Percentiles rank a stretch among this genome's conserved stretches.
Evolutionary conservation across 768 basidiomycete genomes (phyloP).

Genomic region (Russula emetica): DNA sequence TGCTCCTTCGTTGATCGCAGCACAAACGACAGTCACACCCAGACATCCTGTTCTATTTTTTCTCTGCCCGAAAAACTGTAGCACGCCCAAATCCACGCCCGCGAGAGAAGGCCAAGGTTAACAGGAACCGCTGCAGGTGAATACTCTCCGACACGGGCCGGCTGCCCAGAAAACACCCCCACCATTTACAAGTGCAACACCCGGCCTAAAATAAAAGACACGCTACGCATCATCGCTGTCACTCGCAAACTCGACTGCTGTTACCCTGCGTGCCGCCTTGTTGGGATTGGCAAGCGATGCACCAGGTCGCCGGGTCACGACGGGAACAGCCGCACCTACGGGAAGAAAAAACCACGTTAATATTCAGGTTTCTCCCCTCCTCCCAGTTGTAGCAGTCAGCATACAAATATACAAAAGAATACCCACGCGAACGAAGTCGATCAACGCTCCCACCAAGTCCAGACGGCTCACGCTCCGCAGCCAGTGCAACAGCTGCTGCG

Average conservation of each 20-base stretch:
- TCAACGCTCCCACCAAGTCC: slow-evolving; percentile 16
- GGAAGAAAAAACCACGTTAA: neutral
- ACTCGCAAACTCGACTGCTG: slow-evolving; percentile 20
- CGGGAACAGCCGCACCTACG: slow-evolving; percentile 9
- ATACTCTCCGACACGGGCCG: too few relatives aligned
- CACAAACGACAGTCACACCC: too few relatives aligned
- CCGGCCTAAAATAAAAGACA: neutral
- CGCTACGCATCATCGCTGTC: slow-evolving; percentile 15
- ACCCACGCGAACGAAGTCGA: slow-evolving; percentile 17
- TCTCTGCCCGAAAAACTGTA: too few relatives aligned
- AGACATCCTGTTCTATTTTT: too few relatives aligned
- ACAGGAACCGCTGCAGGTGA: too few relatives aligned
- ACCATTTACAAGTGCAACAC: too few relatives aligned
- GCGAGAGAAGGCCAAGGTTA: too few relatives aligned
- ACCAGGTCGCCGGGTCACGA: slow-evolving; percentile 11
- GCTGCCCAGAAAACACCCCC: too few relatives aligned
- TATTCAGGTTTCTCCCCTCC: neutral
- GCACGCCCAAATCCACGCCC: too few relatives aligned
- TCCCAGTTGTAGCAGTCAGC: neutral
- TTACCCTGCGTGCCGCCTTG: slow-evolving; percentile 20
- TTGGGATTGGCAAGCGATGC: slow-evolving; percentile 23
- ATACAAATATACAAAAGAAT: neutral
- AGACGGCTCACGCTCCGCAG: slow-evolving; percentile 7
- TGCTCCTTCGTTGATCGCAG: too few relatives aligned
- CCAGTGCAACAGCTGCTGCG: slow-evolving; percentile 10